Evolutionary conservation across 2,329 filamentous ascomycete genomes (phyloP).

Genomic region (Aureobasidium sp.): DNA sequence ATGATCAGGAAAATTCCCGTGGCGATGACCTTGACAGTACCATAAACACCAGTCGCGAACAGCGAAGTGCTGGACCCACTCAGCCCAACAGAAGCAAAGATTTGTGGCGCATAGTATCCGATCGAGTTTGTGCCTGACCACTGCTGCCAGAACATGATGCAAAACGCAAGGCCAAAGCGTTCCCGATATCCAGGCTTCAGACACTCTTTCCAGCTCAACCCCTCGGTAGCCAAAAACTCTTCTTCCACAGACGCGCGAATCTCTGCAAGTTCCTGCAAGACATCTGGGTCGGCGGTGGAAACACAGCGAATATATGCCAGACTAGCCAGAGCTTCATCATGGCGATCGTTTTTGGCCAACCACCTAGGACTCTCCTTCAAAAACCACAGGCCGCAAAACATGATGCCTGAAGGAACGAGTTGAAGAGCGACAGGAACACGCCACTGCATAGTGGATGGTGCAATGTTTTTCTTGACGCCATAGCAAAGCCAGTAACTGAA

Average conservation of each 20-base stretch:
- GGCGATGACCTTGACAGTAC: conserved; percentile 32
- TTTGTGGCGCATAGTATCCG: conserved; percentile 39
- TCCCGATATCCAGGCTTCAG: conserved; percentile 41
- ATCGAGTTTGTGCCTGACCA: conserved; percentile 26
- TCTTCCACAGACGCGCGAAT: conserved; percentile 35
- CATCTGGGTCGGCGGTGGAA: conserved; percentile 17
- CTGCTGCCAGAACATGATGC: conserved; percentile 45
- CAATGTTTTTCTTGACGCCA: conserved; percentile 13
- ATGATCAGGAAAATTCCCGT: conserved; percentile 31
- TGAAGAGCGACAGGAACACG: conserved; percentile 56
- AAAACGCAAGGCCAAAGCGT: conserved; percentile 56
- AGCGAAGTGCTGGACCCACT: conserved; percentile 27
- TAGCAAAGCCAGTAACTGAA: conserved; percentile 36
- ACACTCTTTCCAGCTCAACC: conserved; percentile 35
- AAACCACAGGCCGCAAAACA: conserved; percentile 41
- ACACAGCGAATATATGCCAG: conserved; percentile 49
- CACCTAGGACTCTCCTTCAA: conserved; percentile 53
- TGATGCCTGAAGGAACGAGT: conserved; percentile 51
- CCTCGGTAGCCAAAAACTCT: conserved; percentile 33
- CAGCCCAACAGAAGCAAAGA: conserved; percentile 31
- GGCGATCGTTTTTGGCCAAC: conserved; percentile 57
- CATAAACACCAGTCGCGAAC: conserved; percentile 33
- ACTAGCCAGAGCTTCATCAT: conserved; percentile 50
- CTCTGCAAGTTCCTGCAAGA: conserved; percentile 30
- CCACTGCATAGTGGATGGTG: conserved; percentile 17